Evolutionary conservation across 768 basidiomycete species (phyloP).

Genomic region (Kwoniella dejecticola): DNA sequence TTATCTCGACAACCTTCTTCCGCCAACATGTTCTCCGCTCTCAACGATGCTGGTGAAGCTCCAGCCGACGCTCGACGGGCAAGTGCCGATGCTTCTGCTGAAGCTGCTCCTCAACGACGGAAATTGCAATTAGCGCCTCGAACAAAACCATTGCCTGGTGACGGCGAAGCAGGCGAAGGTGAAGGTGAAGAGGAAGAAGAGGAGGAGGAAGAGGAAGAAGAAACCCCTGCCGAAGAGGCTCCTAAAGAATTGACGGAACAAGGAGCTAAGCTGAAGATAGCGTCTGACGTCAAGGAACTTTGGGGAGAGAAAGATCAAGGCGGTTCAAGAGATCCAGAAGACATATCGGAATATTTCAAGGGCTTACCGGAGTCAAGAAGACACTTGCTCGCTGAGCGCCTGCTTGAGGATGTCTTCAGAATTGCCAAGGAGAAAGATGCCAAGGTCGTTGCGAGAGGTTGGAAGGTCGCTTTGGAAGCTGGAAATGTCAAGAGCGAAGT

Average conservation of each 20-base stretch:
- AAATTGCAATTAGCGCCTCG: slow-evolving; percentile 76
- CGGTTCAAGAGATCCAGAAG: slow-evolving; percentile 67
- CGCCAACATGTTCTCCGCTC: slow-evolving; percentile 74
- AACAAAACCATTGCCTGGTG: slow-evolving; percentile 64
- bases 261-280: slow-evolving; percentile 73
- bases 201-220: slow-evolving; percentile 63
- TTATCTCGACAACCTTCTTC: slow-evolving; percentile 77
- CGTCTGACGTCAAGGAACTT: slow-evolving; percentile 82
- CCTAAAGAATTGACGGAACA: slow-evolving; percentile 64
- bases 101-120: slow-evolving; percentile 65
- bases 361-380: slow-evolving; percentile 69
- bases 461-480: slow-evolving; percentile 66
- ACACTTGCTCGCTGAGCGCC: slow-evolving; percentile 69
- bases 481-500: slow-evolving; percentile 63
- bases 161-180: slow-evolving; percentile 31
- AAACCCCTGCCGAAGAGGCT: slow-evolving; percentile 58
- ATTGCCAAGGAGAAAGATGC: slow-evolving; percentile 75
- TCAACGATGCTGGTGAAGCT: slow-evolving; percentile 56
- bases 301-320: slow-evolving; percentile 61
- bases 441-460: slow-evolving; percentile 73
- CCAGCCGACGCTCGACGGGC: slow-evolving; percentile 20
- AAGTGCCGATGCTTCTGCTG: slow-evolving; percentile 55
- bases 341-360: slow-evolving; percentile 84
- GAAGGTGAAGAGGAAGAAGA: slow-evolving; percentile 56
- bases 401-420: slow-evolving; percentile 74